phyloP scores from a whole-genome alignment of 306 rosid species.

The Castanea sativa region DNA sequence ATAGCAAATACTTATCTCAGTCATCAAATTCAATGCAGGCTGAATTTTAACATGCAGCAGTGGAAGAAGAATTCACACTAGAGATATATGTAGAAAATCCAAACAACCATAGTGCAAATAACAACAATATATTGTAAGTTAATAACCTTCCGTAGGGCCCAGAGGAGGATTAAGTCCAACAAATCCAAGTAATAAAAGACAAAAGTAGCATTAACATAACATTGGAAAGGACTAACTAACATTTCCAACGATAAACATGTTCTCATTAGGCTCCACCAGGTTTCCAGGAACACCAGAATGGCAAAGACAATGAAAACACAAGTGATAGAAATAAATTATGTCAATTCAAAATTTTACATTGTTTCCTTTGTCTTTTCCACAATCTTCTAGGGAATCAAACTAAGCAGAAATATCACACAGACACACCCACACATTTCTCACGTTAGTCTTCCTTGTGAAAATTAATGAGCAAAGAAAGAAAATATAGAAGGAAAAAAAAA shows the following conservation, averaged over 20 bases:
- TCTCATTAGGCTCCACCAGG: too few relatives aligned
- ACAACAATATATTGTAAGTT: too few relatives aligned
- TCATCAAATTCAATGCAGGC: neutral
- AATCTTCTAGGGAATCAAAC: neutral
- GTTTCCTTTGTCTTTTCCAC: neutral
- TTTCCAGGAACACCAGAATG: neutral
- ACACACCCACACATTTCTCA: too few relatives aligned
- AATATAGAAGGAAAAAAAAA: too few relatives aligned
- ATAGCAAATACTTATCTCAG: constrained; percentile 7
- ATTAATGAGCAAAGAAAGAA: too few relatives aligned
- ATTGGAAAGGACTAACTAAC: neutral
- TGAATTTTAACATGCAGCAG: neutral
- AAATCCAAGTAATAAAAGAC: neutral
- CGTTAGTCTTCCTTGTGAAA: too few relatives aligned
- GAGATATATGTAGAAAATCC: neutral
- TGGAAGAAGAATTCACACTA: neutral
- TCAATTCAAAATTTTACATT: neutral
- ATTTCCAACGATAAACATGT: too few relatives aligned
- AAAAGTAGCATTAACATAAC: neutral
- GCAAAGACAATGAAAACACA: neutral
- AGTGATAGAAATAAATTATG: neutral
- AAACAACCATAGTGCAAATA: neutral
- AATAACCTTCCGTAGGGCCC: too few relatives aligned
- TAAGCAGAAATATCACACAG: neutral
- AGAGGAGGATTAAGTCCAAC: neutral